Percentiles rank a stretch among this genome's conserved stretches.
These are phyloP conservation scores for Ganoderma leucocontextum DNA, from an alignment of 1,284 basidiomycete species.

Conservation along the genomic window DNA sequence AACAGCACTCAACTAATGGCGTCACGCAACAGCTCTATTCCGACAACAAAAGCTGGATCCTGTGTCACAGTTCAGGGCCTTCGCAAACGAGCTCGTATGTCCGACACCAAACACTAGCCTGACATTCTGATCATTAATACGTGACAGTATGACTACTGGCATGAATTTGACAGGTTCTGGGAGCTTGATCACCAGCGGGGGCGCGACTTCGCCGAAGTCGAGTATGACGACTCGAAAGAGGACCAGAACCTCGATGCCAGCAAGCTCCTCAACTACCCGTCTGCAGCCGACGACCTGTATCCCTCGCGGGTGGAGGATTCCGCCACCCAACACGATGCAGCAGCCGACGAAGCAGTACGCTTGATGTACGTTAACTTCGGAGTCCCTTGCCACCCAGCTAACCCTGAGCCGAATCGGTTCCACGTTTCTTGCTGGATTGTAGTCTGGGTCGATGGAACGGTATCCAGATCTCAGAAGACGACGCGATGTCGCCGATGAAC, in stretches of 20 bases:
- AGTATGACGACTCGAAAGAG: constrained; percentile 6
- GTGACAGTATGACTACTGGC: constrained; percentile 17
- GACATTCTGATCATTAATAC: too few relatives aligned
- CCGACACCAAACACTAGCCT: neutral
- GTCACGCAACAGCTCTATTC: constrained; percentile 44
- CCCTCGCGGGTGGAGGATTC: neutral
- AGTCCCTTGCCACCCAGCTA: neutral
- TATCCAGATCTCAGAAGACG: constrained; percentile 1
- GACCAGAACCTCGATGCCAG: neutral
- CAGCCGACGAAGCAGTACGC: constrained; percentile 3
- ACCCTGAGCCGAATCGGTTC: neutral
- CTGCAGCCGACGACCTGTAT: neutral
- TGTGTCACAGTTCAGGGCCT: constrained; percentile 35
- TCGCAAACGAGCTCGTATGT: constrained; percentile 41
- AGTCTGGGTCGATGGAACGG: constrained; percentile 26
- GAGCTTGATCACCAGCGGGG: constrained; percentile 10
- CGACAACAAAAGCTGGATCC: constrained; percentile 40
- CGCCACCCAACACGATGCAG: neutral
- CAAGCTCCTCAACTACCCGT: neutral
- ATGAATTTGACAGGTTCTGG: constrained; percentile 15
- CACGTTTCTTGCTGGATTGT: too few relatives aligned
- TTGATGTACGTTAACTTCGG: constrained; percentile 3
- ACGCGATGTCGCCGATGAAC: constrained; percentile 5
- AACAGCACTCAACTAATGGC: neutral
- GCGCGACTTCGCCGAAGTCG: neutral